These are phyloP conservation scores for Phytomonas sp. DNA, from an alignment of 208 protist genomes.

Conservation along the genomic window DNA sequence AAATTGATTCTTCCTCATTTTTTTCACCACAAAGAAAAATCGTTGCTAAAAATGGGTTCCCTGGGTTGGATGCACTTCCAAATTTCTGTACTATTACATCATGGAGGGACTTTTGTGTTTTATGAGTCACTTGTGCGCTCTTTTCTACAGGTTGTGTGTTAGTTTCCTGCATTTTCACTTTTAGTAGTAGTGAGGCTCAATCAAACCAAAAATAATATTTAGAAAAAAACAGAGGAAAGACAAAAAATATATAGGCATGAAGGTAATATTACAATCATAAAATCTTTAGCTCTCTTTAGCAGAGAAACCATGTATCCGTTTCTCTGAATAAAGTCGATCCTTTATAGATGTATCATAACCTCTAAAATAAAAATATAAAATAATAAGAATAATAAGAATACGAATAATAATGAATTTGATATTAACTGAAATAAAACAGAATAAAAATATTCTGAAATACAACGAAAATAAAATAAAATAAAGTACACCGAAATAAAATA, in stretches of 20 bases:
- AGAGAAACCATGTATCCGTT: too few relatives aligned
- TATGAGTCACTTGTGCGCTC: neutral
- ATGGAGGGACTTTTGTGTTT: conserved; percentile 10
- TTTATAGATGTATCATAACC: too few relatives aligned
- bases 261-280: neutral
- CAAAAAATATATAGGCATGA: neutral
- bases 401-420: too few relatives aligned
- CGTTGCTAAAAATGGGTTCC: conserved; percentile 10
- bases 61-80: neutral
- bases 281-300: too few relatives aligned
- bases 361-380: too few relatives aligned
- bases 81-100: conserved; percentile 10
- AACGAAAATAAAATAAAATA: too few relatives aligned
- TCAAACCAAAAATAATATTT: neutral
- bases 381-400: too few relatives aligned
- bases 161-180: neutral
- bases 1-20: neutral
- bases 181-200: neutral
- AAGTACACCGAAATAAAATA: too few relatives aligned
- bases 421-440: too few relatives aligned
- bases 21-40: conserved; percentile 12
- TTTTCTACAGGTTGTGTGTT: neutral
- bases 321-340: too few relatives aligned
- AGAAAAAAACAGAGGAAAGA: neutral
- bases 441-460: too few relatives aligned